These are phyloP conservation scores for Ustilago esculenta DNA, from an alignment of 1,284 basidiomycete species.

Conservation along the genomic window DNA sequence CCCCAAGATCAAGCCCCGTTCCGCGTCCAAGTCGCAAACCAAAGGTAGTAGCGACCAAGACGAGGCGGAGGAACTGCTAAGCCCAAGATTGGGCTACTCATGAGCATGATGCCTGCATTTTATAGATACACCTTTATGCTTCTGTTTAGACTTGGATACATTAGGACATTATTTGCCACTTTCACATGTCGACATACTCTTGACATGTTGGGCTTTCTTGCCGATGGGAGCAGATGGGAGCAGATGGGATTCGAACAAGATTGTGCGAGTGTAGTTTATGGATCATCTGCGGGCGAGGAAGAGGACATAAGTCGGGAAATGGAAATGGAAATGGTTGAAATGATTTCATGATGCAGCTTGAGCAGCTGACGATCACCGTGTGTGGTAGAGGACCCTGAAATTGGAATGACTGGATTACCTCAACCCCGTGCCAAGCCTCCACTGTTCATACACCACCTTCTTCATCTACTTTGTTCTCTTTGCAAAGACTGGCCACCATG, in stretches of 20 bases:
- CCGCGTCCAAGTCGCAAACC: constrained; percentile 9
- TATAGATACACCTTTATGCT: background rate
- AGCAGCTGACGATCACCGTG: constrained; percentile 29
- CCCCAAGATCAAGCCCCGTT: constrained; percentile 35
- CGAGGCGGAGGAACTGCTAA: constrained; percentile 41
- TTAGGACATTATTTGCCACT: too few species aligned
- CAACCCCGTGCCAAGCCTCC: constrained; percentile 1
- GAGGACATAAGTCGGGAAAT: background rate
- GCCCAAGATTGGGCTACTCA: constrained; percentile 31
- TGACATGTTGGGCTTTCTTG: too few species aligned
- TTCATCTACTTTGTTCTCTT: background rate
- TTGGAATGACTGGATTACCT: too few species aligned
- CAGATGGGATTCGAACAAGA: too few species aligned
- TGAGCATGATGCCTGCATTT: background rate
- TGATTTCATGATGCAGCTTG: constrained; percentile 4
- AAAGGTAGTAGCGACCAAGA: constrained; percentile 32
- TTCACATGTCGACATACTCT: too few species aligned
- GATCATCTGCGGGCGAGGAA: too few species aligned
- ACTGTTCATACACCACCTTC: too few species aligned
- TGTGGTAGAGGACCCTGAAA: constrained; percentile 22
- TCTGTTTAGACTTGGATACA: constrained; percentile 10
- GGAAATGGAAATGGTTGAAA: background rate
- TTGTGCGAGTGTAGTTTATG: too few species aligned
- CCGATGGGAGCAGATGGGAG: too few species aligned
- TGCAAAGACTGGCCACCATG: too few species aligned